phyloP scores from a whole-genome alignment of 345 rosid species.

The Aquilaria malaccensis region DNA sequence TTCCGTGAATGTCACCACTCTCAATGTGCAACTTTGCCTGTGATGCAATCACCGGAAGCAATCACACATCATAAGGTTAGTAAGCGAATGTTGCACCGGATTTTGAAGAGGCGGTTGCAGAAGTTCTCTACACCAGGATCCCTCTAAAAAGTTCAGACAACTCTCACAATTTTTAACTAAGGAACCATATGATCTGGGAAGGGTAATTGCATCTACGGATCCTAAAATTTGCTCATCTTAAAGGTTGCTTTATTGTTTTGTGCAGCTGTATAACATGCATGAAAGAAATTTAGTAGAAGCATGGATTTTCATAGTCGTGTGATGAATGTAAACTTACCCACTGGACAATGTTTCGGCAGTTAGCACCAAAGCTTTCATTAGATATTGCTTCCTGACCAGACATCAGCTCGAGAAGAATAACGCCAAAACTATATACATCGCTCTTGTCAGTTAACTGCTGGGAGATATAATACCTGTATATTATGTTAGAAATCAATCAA shows the following conservation, averaged over 20 bases:
- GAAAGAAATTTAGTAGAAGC: not conserved
- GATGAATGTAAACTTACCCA: conserved; percentile 56
- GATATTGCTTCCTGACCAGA: conserved; percentile 97
- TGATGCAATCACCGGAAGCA: not conserved
- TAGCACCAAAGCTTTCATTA: conserved; percentile 74
- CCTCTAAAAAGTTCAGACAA: not conserved
- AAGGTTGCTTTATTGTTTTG: too few species aligned
- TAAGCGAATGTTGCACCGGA: too few species aligned
- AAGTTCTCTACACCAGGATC: too few species aligned
- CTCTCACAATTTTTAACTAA: too few species aligned
- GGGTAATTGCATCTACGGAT: too few species aligned
- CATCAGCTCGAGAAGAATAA: conserved; percentile 91
- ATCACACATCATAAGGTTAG: not conserved
- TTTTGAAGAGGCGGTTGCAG: too few species aligned
- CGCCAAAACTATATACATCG: conserved; percentile 97
- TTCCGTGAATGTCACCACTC: conserved; percentile 87
- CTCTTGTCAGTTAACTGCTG: conserved; percentile 98
- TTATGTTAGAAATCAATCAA: conserved; percentile 1
- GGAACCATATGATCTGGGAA: too few species aligned
- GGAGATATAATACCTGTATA: conserved; percentile 83
- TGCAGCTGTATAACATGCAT: not conserved
- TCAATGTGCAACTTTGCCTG: conserved; percentile 94
- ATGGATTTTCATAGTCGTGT: not conserved
- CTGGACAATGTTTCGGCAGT: conserved; percentile 96
- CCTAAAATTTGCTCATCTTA: too few species aligned